phyloP scores from a whole-genome alignment of 176 grass and related monocot genomes.

The Typha latifolia region DNA sequence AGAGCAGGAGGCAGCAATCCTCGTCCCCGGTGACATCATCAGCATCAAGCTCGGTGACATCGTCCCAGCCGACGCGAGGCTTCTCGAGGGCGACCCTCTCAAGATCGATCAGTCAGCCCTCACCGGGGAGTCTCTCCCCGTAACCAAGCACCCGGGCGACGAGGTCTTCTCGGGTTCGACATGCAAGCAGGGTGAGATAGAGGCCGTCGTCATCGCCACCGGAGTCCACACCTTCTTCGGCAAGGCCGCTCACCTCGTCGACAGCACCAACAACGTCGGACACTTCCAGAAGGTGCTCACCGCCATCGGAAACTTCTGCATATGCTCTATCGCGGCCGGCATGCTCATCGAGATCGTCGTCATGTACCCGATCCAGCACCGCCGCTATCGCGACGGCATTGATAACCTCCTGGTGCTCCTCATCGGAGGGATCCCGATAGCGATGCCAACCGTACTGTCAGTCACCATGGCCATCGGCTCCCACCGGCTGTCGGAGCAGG shows the following conservation, averaged over 20 bases:
- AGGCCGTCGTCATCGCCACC: slow-evolving; percentile 89
- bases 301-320: slow-evolving; percentile 96
- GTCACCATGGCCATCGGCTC: slow-evolving; percentile 99
- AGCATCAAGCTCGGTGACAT: slow-evolving; percentile 98
- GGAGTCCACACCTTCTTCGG: slow-evolving; percentile 94
- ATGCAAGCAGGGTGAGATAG: slow-evolving; percentile 90
- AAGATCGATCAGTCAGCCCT: slow-evolving; percentile 95
- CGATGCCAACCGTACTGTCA: slow-evolving; percentile 92
- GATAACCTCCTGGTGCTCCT: slow-evolving; percentile 94
- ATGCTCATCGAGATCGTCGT: slow-evolving; percentile 71
- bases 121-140: slow-evolving; percentile 77
- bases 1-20: slow-evolving; percentile 75
- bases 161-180: slow-evolving; percentile 89
- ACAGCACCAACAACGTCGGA: slow-evolving; percentile 94
- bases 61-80: slow-evolving; percentile 75
- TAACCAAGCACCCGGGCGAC: slow-evolving; percentile 68
- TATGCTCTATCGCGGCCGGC: slow-evolving; percentile 73
- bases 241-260: slow-evolving; percentile 94
- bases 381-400: slow-evolving; percentile 67
- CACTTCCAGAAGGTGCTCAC: slow-evolving; percentile 94
- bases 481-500: slow-evolving; percentile 76
- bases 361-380: slow-evolving; percentile 84
- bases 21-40: slow-evolving; percentile 89
- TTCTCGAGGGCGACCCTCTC: slow-evolving; percentile 75
- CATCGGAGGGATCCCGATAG: slow-evolving; percentile 90